These are phyloP conservation scores for Paramecium biaurelia DNA, from an alignment of 73 alveolate species.

Conservation along the genomic window DNA sequence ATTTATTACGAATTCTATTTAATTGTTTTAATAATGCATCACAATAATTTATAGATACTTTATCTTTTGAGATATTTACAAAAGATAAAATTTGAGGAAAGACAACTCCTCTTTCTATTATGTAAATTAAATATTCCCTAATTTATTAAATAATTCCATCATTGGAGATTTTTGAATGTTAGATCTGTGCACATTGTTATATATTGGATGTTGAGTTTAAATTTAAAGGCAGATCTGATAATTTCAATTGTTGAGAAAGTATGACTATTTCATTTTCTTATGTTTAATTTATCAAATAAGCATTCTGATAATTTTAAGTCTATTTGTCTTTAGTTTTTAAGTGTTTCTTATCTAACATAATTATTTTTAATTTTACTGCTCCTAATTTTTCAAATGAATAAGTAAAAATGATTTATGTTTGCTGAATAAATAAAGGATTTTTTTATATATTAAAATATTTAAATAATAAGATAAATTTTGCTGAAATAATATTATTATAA, in stretches of 20 bases:
- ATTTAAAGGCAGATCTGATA: background rate
- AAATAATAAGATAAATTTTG: background rate
- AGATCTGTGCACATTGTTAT: background rate
- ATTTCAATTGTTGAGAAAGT: background rate
- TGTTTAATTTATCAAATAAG: background rate
- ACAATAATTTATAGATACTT: background rate
- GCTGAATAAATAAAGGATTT: background rate
- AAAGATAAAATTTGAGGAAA: background rate
- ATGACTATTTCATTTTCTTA: background rate
- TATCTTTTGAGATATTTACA: background rate
- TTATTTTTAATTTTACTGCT: background rate
- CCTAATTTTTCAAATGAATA: background rate
- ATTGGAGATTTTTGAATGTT: background rate
- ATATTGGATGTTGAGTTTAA: background rate
- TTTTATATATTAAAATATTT: background rate
- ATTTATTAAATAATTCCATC: background rate
- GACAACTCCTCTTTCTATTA: background rate
- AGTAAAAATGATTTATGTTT: background rate
- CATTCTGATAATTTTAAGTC: background rate
- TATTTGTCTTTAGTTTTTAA: background rate
- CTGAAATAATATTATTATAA: background rate
- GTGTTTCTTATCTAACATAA: background rate
- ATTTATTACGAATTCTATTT: background rate
- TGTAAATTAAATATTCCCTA: background rate
- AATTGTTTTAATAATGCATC: background rate